Percentiles rank a stretch among this genome's conserved stretches.
phyloP scores from a whole-genome alignment of 1,284 basidiomycete genomes.

The Rhodofomes roseus region DNA sequence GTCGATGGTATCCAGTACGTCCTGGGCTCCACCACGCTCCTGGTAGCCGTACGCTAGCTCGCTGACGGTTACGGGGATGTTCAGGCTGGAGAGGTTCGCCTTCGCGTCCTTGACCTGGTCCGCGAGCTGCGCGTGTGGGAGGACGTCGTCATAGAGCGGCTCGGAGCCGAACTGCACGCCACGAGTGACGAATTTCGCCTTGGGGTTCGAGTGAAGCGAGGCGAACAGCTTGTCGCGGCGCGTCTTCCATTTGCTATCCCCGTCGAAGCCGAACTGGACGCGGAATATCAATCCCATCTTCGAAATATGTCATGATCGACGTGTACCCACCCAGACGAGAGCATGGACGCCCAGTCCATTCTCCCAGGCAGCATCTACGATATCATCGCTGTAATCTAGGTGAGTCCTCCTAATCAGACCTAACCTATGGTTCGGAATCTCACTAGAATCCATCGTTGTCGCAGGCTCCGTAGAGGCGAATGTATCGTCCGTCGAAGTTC shows the following conservation, averaged over 20 bases:
- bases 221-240: slow-evolving; percentile 53
- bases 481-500: slow-evolving; percentile 61
- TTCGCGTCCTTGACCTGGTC: slow-evolving; percentile 50
- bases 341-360: slow-evolving; percentile 70
- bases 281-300: not conserved
- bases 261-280: slow-evolving; percentile 59
- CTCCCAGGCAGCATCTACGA: slow-evolving; percentile 70
- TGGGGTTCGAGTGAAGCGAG: slow-evolving; percentile 58
- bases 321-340: slow-evolving; percentile 61
- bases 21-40: slow-evolving; percentile 46
- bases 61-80: slow-evolving; percentile 65
- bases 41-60: slow-evolving; percentile 50
- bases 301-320: not conserved
- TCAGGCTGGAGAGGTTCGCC: slow-evolving; percentile 44
- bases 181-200: slow-evolving; percentile 64
- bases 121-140: slow-evolving; percentile 51
- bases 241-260: slow-evolving; percentile 49
- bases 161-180: slow-evolving; percentile 71
- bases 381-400: slow-evolving; percentile 45
- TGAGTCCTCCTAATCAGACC: not conserved
- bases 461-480: slow-evolving; percentile 69
- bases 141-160: slow-evolving; percentile 62
- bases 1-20: slow-evolving; percentile 64
- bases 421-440: too few species aligned
- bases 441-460: slow-evolving; percentile 63